Conservation (phyloP, 164 flowering plant species). For the Magnolia changhungtana region DNA sequence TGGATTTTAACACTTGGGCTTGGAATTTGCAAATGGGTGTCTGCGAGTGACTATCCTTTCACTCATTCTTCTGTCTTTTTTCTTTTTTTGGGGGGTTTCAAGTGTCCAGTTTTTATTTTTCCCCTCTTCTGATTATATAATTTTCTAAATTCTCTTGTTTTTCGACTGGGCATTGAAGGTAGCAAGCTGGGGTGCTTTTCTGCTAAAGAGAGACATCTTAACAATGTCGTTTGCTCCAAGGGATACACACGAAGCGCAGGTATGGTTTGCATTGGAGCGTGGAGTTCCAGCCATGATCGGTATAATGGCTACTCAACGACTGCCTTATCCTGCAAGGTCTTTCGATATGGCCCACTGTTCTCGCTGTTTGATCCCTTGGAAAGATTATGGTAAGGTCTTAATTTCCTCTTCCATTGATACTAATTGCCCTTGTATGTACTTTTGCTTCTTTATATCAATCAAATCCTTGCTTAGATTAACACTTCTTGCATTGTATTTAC, state of each 20-base stretch:
- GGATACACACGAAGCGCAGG: constrained; percentile 98
- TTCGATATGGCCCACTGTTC: constrained; percentile 99
- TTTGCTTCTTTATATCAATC: background rate
- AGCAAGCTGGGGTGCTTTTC: constrained; percentile 97
- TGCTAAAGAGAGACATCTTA: constrained; percentile 69
- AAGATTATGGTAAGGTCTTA: constrained; percentile 44
- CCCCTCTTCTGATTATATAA: background rate
- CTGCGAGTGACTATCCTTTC: background rate
- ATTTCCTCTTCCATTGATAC: background rate
- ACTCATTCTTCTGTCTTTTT: background rate
- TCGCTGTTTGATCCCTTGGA: constrained; percentile 97
- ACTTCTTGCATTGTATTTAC: background rate
- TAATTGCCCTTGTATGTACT: background rate
- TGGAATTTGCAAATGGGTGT: background rate
- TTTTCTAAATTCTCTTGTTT: background rate
- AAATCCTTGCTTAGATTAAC: background rate
- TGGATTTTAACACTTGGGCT: background rate
- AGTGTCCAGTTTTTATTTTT: background rate
- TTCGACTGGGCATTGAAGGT: constrained; percentile 45
- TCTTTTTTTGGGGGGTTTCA: too few relatives aligned
- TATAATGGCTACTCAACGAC: constrained; percentile 66
- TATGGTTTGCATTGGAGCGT: constrained; percentile 89
- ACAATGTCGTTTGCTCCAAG: constrained; percentile 99
- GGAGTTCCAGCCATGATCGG: constrained; percentile 99
- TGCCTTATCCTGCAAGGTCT: constrained; percentile 94